A percentile compares a stretch with the other conserved stretches of the same genome.
These are phyloP conservation scores for Aspergillus quadrilineatus DNA, from an alignment of 2,329 filamentous ascomycete species.

Conservation along the genomic window DNA sequence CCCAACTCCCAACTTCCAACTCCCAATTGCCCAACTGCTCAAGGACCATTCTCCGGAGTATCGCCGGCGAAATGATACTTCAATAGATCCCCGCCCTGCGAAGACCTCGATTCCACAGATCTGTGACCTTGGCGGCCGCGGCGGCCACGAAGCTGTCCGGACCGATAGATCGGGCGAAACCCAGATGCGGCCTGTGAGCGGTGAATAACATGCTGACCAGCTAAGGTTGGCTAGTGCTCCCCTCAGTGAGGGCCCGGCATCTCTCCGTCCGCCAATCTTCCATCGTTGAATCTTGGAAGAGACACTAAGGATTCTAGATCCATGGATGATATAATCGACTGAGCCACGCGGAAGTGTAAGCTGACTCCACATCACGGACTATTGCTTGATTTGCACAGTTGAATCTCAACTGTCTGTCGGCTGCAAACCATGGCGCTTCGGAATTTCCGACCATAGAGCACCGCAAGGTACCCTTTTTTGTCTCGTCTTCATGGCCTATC, in stretches of 20 bases:
- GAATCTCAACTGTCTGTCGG: background rate
- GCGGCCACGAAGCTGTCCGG: slow-evolving; percentile 17
- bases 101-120: slow-evolving; percentile 15
- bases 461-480: too few relatives aligned
- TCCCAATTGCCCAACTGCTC: too few relatives aligned
- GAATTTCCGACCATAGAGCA: too few relatives aligned
- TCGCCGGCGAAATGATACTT: background rate
- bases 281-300: slow-evolving; percentile 17
- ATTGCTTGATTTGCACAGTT: background rate
- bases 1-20: background rate
- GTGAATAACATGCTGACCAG: slow-evolving; percentile 11
- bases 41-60: too few relatives aligned
- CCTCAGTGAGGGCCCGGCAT: background rate
- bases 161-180: slow-evolving; percentile 16
- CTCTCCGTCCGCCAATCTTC: slow-evolving; percentile 11
- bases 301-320: slow-evolving; percentile 15
- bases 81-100: background rate
- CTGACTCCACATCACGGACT: slow-evolving; percentile 16
- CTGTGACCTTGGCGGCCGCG: slow-evolving; percentile 21
- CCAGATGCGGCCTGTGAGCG: slow-evolving; percentile 8
- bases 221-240: slow-evolving; percentile 10
- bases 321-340: slow-evolving; percentile 11
- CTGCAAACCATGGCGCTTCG: background rate
- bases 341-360: slow-evolving; percentile 20
- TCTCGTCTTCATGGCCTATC: too few relatives aligned